Evolutionary conservation across 768 basidiomycete species (phyloP).

Genomic region (Trametes coccinea): DNA sequence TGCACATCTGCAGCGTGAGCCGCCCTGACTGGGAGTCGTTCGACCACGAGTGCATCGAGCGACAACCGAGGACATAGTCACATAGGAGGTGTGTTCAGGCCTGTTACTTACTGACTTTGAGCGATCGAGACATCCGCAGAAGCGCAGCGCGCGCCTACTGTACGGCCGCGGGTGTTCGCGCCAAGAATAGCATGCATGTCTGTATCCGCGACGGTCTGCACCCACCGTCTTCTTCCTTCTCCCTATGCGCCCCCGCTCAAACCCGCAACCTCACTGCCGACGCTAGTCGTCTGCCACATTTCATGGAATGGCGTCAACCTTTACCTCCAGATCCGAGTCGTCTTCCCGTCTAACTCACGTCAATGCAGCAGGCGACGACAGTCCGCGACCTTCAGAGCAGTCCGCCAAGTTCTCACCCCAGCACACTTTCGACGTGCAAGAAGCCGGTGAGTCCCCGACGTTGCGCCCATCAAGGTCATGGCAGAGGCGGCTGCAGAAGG

Average conservation of each 20-base stretch:
- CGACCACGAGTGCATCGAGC: too few relatives aligned
- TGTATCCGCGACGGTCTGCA: background rate
- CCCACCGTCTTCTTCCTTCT: background rate
- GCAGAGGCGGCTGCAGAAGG: conserved; percentile 2
- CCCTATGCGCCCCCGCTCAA: background rate
- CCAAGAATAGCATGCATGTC: conserved; percentile 3
- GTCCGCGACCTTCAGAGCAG: background rate
- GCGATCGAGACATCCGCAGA: too few relatives aligned
- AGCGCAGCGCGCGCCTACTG: background rate
- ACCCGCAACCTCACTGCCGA: background rate
- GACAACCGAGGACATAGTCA: too few relatives aligned
- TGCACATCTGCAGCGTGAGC: too few relatives aligned
- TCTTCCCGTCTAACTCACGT: conserved; percentile 22
- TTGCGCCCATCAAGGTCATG: background rate
- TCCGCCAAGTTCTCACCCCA: conserved; percentile 9
- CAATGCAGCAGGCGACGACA: background rate
- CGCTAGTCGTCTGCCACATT: background rate
- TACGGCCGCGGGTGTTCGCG: background rate
- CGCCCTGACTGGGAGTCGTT: too few relatives aligned
- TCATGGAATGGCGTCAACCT: conserved; percentile 17
- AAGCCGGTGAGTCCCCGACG: background rate
- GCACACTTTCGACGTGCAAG: conserved; percentile 21
- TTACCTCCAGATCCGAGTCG: conserved; percentile 10
- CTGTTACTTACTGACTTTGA: too few relatives aligned
- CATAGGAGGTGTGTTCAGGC: too few relatives aligned